phyloP scores from a whole-genome alignment of 192 early-diverging fungal species.

The Backusella tuberculispora region DNA sequence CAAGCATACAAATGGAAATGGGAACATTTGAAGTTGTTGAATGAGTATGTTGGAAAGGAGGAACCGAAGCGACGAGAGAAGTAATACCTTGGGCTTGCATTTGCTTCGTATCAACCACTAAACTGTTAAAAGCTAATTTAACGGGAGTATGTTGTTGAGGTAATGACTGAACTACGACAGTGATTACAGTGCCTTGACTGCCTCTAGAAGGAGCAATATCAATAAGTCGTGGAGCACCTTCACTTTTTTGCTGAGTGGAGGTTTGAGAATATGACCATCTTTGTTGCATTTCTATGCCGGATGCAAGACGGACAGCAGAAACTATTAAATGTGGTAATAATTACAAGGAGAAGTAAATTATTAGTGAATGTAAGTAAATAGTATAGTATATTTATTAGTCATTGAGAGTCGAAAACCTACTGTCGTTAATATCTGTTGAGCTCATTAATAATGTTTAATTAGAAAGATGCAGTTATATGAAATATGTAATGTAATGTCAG shows the following conservation, averaged over 20 bases:
- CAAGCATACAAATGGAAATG: slow-evolving; percentile 49
- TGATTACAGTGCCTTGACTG: slow-evolving; percentile 27
- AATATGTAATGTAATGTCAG: background rate
- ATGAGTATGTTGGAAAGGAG: slow-evolving; percentile 47
- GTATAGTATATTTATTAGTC: background rate
- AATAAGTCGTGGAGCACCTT: slow-evolving; percentile 16
- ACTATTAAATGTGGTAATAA: background rate
- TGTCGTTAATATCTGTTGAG: background rate
- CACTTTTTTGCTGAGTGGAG: background rate
- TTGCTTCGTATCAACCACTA: slow-evolving; percentile 57
- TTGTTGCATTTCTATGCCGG: slow-evolving; percentile 32
- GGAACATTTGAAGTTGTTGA: slow-evolving; percentile 47
- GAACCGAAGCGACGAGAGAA: slow-evolving; percentile 47
- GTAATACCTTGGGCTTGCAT: slow-evolving; percentile 46
- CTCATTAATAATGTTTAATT: slow-evolving; percentile 5
- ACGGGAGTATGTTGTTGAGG: slow-evolving; percentile 9
- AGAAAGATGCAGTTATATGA: no score
- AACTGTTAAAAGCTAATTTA: slow-evolving; percentile 50
- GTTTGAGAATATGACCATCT: slow-evolving; percentile 4
- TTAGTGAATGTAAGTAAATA: background rate
- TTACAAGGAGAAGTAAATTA: background rate
- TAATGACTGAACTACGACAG: slow-evolving; percentile 28
- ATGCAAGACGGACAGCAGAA: slow-evolving; percentile 32
- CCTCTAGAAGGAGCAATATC: slow-evolving; percentile 23
- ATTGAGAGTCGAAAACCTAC: background rate